Evolutionary conservation across 2,329 filamentous ascomycete genomes (phyloP), one percentile per base, ranked within the genome.

Genomic region (Ophiostoma pallidulum): DNA sequence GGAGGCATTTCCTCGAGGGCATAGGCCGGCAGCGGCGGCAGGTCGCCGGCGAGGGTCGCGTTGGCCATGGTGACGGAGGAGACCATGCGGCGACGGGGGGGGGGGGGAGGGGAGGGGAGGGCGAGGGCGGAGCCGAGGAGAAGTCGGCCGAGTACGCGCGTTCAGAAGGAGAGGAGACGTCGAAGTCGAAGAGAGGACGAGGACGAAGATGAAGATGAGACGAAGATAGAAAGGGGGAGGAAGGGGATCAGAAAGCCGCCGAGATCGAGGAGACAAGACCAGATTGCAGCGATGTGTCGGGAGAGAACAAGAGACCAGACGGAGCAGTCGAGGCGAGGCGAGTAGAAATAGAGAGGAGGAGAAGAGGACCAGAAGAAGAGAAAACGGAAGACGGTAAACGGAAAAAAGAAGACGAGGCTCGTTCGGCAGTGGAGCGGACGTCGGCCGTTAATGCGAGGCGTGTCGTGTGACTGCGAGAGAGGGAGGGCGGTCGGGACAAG

Each of bases 21-120:
- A 70, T 94, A 96, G n/a, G 75, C 67, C 41, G 92, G 91, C 38
- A 97, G 80, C 45, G 90, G 86, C 57, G 91, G 90, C 45, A 97
- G 77, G 59, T 81, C 78, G 66, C 72, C 73, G 54, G 69, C 63
- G 55, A 77, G 63, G 16, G 75, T 75, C 48, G 70, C 62, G 62
- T 79, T 82, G 60, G 64, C 63, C 68, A 73, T 72, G 58, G 57
- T 59, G 59, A 62, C 52, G 49, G 59, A 56, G 38, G 64, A 62
- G 53, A 64, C 64, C 69, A 71, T 72, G 60, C 32, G 8, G 42
- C 9, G 8, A 19, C 16, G 35, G 12, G 13, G 24, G 19, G 20
- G 16, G 14, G 22, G 37, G 20, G 28, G 16, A 7, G 10, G 14
- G 8, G 32, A 35, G 8, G 14, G 4, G 39, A 28, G 20, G 19